phyloP scores from a whole-genome alignment of 208 protist species.

The Porcisia deanei region DNA sequence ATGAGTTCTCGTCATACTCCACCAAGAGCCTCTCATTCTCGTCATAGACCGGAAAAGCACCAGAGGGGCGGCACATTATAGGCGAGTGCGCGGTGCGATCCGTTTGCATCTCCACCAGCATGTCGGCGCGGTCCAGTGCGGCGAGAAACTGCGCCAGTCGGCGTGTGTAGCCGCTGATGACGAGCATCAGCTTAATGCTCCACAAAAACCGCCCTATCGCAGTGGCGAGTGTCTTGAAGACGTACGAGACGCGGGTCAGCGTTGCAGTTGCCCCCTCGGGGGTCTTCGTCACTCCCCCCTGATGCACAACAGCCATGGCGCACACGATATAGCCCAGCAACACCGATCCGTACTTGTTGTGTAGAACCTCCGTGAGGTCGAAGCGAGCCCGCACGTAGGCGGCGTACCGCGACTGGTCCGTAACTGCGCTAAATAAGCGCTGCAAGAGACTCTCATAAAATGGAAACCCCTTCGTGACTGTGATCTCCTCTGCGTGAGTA shows the following conservation, averaged over 20 bases:
- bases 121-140: slow-evolving; percentile 37
- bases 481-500: slow-evolving; percentile 65
- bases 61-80: slow-evolving; percentile 3
- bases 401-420: slow-evolving; percentile 47
- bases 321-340: slow-evolving; percentile 51
- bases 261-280: slow-evolving; percentile 12
- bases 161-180: slow-evolving; percentile 58
- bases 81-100: slow-evolving; percentile 27
- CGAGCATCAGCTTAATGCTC: slow-evolving; percentile 45
- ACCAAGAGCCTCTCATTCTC: background rate
- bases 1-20: slow-evolving; percentile 22
- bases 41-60: slow-evolving; percentile 4
- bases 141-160: slow-evolving; percentile 52
- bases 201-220: slow-evolving; percentile 46
- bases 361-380: slow-evolving; percentile 48
- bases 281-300: slow-evolving; percentile 1
- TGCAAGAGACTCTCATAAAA: slow-evolving; percentile 46
- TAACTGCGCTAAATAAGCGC: slow-evolving; percentile 41
- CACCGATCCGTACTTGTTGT: slow-evolving; percentile 62
- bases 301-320: slow-evolving; percentile 31
- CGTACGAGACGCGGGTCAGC: slow-evolving; percentile 34
- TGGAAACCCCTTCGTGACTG: slow-evolving; percentile 41
- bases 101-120: slow-evolving; percentile 29
- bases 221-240: slow-evolving; percentile 48
- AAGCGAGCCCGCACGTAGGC: slow-evolving; percentile 58